Conservation (phyloP, 345 rosid genomes). For the Hevea brasiliensis region DNA sequence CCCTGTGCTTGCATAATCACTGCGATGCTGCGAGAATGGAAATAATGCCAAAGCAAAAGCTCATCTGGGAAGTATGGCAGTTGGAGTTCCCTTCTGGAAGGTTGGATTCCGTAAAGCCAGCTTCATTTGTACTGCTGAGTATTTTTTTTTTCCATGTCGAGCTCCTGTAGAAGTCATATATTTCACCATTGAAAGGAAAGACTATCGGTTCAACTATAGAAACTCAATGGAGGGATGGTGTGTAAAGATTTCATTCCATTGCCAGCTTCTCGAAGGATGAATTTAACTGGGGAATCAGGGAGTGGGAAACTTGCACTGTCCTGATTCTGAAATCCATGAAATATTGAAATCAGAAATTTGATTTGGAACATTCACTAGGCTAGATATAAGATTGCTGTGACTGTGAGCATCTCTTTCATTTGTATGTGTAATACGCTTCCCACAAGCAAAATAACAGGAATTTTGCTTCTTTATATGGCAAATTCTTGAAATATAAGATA, state of each 20-base stretch:
- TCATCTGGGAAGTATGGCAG: slow-evolving; percentile 30
- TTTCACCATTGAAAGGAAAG: neutral
- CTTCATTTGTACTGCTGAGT: neutral
- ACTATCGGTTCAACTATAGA: neutral
- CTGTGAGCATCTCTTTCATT: neutral
- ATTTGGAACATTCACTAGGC: neutral
- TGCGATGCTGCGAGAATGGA: slow-evolving; percentile 33
- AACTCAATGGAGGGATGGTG: neutral
- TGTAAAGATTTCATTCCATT: neutral
- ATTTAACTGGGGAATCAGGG: neutral
- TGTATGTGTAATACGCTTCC: neutral
- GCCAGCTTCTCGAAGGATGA: too few species aligned
- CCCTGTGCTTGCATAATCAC: slow-evolving; percentile 36
- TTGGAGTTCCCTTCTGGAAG: slow-evolving; percentile 40
- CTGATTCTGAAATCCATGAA: neutral
- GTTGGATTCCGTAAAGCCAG: slow-evolving; percentile 32
- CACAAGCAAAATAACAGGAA: neutral
- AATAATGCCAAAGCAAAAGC: slow-evolving; percentile 24
- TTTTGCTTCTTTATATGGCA: neutral
- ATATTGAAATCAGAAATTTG: neutral
- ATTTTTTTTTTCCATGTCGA: neutral
- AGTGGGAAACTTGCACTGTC: neutral
- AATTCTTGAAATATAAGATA: neutral
- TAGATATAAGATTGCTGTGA: neutral
- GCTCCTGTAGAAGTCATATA: neutral